Percentiles rank a stretch among this genome's conserved stretches.
Evolutionary conservation across 805 yeast species (phyloP).

Genomic region (Ogataea methylovora): DNA sequence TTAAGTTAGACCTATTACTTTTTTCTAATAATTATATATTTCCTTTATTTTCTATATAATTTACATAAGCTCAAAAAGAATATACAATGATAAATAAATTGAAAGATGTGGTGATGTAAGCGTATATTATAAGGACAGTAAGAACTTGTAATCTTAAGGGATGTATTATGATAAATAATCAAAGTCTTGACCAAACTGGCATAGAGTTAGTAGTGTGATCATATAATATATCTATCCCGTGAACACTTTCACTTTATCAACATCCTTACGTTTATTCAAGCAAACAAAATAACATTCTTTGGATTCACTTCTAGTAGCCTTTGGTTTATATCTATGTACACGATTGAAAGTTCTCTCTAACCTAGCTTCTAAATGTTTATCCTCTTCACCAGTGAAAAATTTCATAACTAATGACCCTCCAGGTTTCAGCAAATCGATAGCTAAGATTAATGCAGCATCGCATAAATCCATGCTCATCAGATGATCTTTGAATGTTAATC

Average conservation of each 20-base stretch:
- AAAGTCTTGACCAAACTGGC: no score
- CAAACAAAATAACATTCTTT: slow-evolving; percentile 80
- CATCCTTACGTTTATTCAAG: slow-evolving; percentile 31
- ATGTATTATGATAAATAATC: no score
- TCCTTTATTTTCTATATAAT: no score
- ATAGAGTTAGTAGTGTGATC: no score
- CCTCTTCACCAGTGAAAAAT: slow-evolving; percentile 79
- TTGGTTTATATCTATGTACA: slow-evolving; percentile 72
- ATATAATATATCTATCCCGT: no score
- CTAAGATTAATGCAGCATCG: slow-evolving; percentile 79
- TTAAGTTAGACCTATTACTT: background rate
- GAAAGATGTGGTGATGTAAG: no score
- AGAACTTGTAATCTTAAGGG: no score
- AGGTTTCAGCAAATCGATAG: slow-evolving; percentile 60
- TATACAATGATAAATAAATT: no score
- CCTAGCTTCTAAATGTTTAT: slow-evolving; percentile 50
- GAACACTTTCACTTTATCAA: slow-evolving; percentile 40
- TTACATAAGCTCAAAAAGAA: no score
- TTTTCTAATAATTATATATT: background rate
- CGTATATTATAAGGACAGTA: no score
- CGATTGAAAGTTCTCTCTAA: slow-evolving; percentile 50
- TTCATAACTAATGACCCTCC: slow-evolving; percentile 78
- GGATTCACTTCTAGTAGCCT: slow-evolving; percentile 71
- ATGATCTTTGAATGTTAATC: slow-evolving; percentile 77
- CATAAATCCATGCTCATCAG: slow-evolving; percentile 82